Base-by-base conservation (phyloP, 140 eudicot genomes). In the Cichorium intybus region DNA sequence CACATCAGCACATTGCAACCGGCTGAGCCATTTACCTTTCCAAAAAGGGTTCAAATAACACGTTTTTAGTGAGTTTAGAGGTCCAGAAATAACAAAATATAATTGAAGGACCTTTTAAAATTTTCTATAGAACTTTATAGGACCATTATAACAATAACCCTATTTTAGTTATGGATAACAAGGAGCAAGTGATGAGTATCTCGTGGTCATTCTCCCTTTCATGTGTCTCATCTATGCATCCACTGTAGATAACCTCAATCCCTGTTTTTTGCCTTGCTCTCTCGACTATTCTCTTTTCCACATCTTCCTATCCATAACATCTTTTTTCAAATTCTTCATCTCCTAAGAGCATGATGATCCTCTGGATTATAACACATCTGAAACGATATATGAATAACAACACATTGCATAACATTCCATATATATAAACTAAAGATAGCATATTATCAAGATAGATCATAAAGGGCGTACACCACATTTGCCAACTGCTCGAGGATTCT, bases 401-500 rank as follows among this genome's bases (percentile, higher is more conserved):
- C 57, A 87, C 48, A 4, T 73, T 75, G 23, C 88, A 74, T 22
- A 68, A 75, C 1, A 81, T 16, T 23, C 84, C 82, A 43, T 84
- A 87, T 15, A 72, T 16, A 23, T 65, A 62, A 15, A 87, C 81
- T 12, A 84, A 76, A 56, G 76, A 74, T 51, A 5, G 39, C 0
- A 73, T 35, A 69, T 58, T 84, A 6, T 79, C 63, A 4, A 66
- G 24, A 76, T 84, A 88, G 52, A 84, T 63, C 11, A 71, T 54
- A 0, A 88, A 28, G 4, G 96, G 87, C 65, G 11, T 79, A 72
- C 5, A 82, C 55, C 0, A 79, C 93, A 26, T 88, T 87, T 27
- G 64, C 74, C 8, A 88, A 77, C 96, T 93, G 84, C n/a, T 89
- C 93, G 11, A 88, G 41, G 23, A 88, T 88, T 54, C 89, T 76